These are phyloP conservation scores for Microdochium bolleyi DNA, from an alignment of 2,329 filamentous ascomycete genomes.

Conservation along the genomic window DNA sequence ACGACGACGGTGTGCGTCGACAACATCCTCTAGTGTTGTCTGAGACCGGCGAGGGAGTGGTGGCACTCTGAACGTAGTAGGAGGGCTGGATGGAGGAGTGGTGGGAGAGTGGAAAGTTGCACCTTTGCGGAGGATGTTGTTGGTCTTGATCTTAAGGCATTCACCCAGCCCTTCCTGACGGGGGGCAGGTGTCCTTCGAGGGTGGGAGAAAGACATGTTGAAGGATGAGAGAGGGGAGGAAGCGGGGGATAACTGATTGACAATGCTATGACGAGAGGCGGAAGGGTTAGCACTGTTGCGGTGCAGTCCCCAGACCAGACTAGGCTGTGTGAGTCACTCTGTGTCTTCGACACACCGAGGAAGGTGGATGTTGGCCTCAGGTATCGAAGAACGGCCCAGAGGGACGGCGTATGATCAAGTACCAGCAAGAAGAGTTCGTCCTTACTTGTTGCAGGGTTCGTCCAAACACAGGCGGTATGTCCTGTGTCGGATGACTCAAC, in stretches of 20 bases:
- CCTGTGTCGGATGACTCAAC: not conserved
- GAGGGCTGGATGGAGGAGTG: conserved; percentile 28
- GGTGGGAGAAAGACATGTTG: conserved; percentile 40
- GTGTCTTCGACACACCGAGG: not conserved
- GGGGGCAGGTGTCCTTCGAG: conserved; percentile 37
- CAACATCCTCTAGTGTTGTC: conserved; percentile 63
- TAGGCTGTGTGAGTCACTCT: not conserved
- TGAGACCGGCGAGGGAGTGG: conserved; percentile 58
- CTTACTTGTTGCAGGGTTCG: not conserved
- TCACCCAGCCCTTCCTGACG: conserved; percentile 29
- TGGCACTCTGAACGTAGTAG: conserved; percentile 36
- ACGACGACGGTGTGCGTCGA: conserved; percentile 61
- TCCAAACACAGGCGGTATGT: not conserved
- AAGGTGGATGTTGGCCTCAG: not conserved
- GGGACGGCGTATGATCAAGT: too few species aligned
- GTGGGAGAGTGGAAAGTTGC: conserved; percentile 56
- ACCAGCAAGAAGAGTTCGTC: not conserved
- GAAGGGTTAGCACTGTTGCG: not conserved
- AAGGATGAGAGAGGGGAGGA: not conserved
- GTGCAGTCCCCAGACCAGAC: not conserved
- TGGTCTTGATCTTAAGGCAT: conserved; percentile 42
- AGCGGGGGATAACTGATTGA: not conserved
- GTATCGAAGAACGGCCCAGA: not conserved
- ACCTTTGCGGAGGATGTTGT: conserved; percentile 58
- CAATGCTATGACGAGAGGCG: not conserved